Conservation (phyloP, 2,329 filamentous ascomycete genomes). For the Blumeriella jaapii region DNA sequence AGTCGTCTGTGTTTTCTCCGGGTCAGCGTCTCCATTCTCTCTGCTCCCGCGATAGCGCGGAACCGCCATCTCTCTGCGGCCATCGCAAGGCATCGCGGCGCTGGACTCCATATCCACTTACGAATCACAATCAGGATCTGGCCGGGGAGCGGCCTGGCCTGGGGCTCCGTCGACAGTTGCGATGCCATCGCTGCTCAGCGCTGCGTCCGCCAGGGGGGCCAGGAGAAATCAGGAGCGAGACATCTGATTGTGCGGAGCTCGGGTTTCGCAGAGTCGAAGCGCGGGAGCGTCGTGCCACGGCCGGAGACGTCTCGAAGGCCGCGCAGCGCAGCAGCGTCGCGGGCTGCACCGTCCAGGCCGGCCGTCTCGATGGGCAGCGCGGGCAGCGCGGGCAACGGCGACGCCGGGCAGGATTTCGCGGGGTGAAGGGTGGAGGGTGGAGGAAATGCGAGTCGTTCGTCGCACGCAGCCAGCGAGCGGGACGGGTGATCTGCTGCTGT, state of each 20-base stretch:
- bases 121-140: constrained; percentile 61
- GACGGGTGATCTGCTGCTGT: constrained; percentile 9
- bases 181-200: constrained; percentile 30
- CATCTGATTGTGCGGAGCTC: constrained; percentile 14
- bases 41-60: too few relatives aligned
- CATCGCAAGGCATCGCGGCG: neutral
- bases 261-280: constrained; percentile 1
- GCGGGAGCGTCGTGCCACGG: neutral
- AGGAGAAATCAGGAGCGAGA: constrained; percentile 12
- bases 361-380: too few relatives aligned
- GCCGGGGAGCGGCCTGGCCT: constrained; percentile 42
- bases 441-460: too few relatives aligned
- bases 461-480: constrained; percentile 19
- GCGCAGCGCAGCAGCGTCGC: neutral
- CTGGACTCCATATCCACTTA: constrained; percentile 34
- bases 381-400: too few relatives aligned
- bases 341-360: too few relatives aligned
- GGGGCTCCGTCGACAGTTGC: constrained; percentile 30
- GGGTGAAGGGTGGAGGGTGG: constrained; percentile 12
- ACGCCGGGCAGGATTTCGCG: constrained; percentile 8
- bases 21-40: constrained; percentile 10
- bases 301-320: neutral
- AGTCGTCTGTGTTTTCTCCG: constrained; percentile 56
- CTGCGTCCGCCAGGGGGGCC: constrained; percentile 16
- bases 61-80: too few relatives aligned